Evolutionary conservation across 495 filamentous ascomycete genomes (phyloP), one percentile per base, ranked within the genome.

Genomic region (Penicillium soppii): DNA sequence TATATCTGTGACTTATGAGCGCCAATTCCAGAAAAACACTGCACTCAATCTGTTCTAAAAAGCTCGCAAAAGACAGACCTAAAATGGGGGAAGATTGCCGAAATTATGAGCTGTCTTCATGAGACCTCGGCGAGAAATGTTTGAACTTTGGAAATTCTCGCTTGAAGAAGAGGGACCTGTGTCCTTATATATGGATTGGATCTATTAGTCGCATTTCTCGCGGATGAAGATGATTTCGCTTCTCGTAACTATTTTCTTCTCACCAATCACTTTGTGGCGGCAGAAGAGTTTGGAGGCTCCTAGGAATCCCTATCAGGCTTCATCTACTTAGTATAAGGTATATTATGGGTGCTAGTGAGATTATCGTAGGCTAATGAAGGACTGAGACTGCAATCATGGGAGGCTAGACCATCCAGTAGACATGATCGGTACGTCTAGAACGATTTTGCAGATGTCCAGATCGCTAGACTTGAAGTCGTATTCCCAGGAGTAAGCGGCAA

Each of bases 401-500:
- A 4, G 10, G 35, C 25, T 49, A 40, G 36, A 49, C 9, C 15
- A 49, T 49, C 15, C 26, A 39, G 36, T 40, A 32, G 46, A 17
- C 36, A 41, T 49, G 35, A 4, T 10, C 46, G 36, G 35, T 35
- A 20, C 5, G 33, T 49, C 47, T 49, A 41, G 33, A 49, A 49
- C 32, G 12, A 10, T 29, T 49, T 41, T 49, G 35, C 12, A 13
- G 17, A 40, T 49, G 36, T 40, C 36, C 17, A 39, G n/a, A n/a
- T 41, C 47, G 47, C 47, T 49, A 49, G 23, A 49, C 36, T 10
- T 49, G 17, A n/a, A 41, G 25, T 30, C 35, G 47, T 49, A 49
- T 49, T 49, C 47, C 47, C 29, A 49, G 47, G 47, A 40, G 47
- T 12, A 49, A 49, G 47, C 25, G 45, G 47, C 47, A 46, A 15